Conservation (phyloP, 768 basidiomycete species). For the Exidia glandulosa region DNA sequence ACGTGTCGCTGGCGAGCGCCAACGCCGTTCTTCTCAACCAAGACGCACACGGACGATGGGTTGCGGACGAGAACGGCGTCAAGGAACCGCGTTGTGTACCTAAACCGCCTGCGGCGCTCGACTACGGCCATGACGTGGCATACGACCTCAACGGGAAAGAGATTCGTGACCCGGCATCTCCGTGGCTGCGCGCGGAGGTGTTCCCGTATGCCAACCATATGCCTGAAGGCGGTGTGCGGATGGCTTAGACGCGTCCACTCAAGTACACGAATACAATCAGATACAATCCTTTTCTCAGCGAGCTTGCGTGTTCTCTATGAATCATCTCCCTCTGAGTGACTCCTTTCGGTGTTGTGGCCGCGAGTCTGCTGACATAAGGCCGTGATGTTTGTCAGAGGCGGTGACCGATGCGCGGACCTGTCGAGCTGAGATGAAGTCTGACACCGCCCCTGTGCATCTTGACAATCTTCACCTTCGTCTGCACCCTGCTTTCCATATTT, state of each 20-base stretch:
- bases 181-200: not conserved
- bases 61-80: not conserved
- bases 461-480: not conserved
- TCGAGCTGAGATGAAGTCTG: not conserved
- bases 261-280: not conserved
- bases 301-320: no score
- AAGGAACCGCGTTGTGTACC: not conserved
- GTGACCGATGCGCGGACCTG: no score
- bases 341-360: no score
- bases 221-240: no score
- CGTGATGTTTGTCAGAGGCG: no score
- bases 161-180: not conserved
- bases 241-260: not conserved
- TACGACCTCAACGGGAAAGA: not conserved
- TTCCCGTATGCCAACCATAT: not conserved
- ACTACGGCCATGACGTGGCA: not conserved
- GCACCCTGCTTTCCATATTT: not conserved
- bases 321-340: no score
- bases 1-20: slow-evolving; percentile 45
- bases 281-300: no score
- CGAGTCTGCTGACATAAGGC: no score
- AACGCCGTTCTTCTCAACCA: slow-evolving; percentile 37
- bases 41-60: not conserved
- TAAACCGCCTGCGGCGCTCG: not conserved
- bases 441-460: not conserved